These are phyloP conservation scores for Fusarium robinianum DNA, from an alignment of 2,329 filamentous ascomycete species.

Conservation along the genomic window DNA sequence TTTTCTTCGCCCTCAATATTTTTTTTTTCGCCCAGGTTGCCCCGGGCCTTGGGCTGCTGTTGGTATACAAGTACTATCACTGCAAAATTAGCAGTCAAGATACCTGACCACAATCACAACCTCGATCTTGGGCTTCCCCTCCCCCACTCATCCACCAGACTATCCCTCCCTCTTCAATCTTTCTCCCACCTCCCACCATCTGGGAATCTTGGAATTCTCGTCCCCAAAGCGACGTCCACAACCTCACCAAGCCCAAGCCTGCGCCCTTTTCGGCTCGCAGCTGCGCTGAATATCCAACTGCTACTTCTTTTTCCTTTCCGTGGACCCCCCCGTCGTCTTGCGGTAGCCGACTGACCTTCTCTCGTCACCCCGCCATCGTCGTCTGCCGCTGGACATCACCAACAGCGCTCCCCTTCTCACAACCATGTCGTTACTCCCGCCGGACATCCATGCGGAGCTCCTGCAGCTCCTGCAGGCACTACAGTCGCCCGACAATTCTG, in stretches of 20 bases:
- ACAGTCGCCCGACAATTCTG: constrained; percentile 84
- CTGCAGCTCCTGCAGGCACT: constrained; percentile 85
- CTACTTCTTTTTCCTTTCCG: background rate
- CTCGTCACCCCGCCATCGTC: constrained; percentile 18
- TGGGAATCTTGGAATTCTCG: constrained; percentile 33
- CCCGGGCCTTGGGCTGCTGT: too few relatives aligned
- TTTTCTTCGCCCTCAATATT: too few relatives aligned
- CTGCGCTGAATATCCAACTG: constrained; percentile 14
- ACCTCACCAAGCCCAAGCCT: constrained; percentile 25
- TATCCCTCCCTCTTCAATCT: constrained; percentile 33
- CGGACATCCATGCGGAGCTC: constrained; percentile 83
- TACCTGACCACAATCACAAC: constrained; percentile 18
- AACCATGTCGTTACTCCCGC: constrained; percentile 81
- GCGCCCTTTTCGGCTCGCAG: constrained; percentile 28
- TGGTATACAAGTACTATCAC: too few relatives aligned
- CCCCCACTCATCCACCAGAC: constrained; percentile 34
- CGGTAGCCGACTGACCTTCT: constrained; percentile 16
- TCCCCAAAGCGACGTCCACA: constrained; percentile 22
- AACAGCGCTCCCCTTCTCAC: constrained; percentile 31
- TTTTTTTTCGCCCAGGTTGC: too few relatives aligned
- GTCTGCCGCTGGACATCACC: constrained; percentile 40
- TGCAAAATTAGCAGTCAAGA: background rate
- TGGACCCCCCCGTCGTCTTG: constrained; percentile 6
- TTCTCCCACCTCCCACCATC: constrained; percentile 31
- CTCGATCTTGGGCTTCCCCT: constrained; percentile 30